Evolutionary conservation across 2,329 filamentous ascomycete species (phyloP), one percentile per base, ranked within the genome.

Genomic region (Alternaria conjuncta): DNA sequence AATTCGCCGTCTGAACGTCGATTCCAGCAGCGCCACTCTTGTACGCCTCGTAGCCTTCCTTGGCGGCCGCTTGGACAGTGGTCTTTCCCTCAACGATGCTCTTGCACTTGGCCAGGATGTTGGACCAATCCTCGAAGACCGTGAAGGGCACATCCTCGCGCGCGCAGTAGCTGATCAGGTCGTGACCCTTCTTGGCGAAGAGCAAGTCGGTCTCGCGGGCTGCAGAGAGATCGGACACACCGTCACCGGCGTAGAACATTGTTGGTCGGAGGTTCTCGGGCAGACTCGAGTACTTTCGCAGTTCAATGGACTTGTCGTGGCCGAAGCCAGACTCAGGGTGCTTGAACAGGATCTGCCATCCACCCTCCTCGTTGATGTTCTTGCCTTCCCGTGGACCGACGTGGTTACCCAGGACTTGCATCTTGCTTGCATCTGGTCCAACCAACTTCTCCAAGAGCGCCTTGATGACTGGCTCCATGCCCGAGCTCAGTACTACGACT

Each of bases 291-390:
- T 98, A 98, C 55, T 93, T 93, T 69, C 92, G 89, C 74, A 99
- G 93, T 78, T 96, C 93, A 57, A 95, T 85, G 25, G 91, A 94
- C 87, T 99, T 99, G 86, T 99, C 95, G 78, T 99, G 96, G n/a
- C 96, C 96, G 74, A 96, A 96, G 62, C 90, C 86, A 76, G 91
- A 93, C 65, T 95, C 93, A 0, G 75, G 75, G 78, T 99, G 94
- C 75, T 93, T 94, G 82, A 90, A 99, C 62, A 88, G 85, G 72
- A 99, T 95, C 75, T 90, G 85, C 96, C 96, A 99, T 28, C 94
- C 95, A 18, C 88, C 88, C 76, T 92, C 88, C 55, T 93, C 88
- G 71, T 96, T 90, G 77, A 96, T 91, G 72, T 94, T 90, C 86
- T 93, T 90, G 45, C 88, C 93, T 51, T 82, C 89, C 82, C 79